Base-by-base conservation (phyloP, 768 basidiomycete genomes). In the Scleroderma citrinum region DNA sequence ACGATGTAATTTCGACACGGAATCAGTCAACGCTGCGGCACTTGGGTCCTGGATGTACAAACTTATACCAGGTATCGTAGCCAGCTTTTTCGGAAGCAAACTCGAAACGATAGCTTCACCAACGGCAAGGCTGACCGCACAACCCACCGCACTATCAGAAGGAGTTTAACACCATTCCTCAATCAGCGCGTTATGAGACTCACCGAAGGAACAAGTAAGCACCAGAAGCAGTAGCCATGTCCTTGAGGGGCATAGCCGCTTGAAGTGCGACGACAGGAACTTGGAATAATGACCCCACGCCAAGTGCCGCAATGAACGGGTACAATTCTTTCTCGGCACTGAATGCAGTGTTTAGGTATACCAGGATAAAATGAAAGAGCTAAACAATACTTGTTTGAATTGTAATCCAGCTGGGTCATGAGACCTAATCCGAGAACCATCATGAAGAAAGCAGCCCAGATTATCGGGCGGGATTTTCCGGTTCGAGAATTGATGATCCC, bases 191-290 rank as follows among this genome's bases (percentile, higher is more conserved):
- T 11, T n/a, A 31, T 24, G 5, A 16, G 16, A 49, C 67, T 26
- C 60, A 82, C 80, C 85, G 76, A 54, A 92, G 69, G 59, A 92
- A 83, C 19, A 78, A 77, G 58, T 84, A 85, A 0, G 81, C 80
- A 1, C 77, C 71, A 0, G 89, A 89, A 46, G 80, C 81, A 2
- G 89, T 89, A 2, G 89, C 87, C 87, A 92, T 89, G 54, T 92
- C 87, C 56, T 81, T 83, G 14, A 88, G 58, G 0, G 91, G 91
- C 89, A 93, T 93, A 1, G 89, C 83, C 1, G 88, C 87, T 67
- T 92, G 90, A 13, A 92, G 66, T 13, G 75, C 85, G 44, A 90
- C 80, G 7, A 89, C 66, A 0, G 87, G 87, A 5, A 69, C 59
- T 70, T 82, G 79, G 71, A 86, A 86, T 44, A 90, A 63, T 54